phyloP scores from a whole-genome alignment of 2,329 filamentous ascomycete genomes.

The Teratosphaeria zuluensis region DNA sequence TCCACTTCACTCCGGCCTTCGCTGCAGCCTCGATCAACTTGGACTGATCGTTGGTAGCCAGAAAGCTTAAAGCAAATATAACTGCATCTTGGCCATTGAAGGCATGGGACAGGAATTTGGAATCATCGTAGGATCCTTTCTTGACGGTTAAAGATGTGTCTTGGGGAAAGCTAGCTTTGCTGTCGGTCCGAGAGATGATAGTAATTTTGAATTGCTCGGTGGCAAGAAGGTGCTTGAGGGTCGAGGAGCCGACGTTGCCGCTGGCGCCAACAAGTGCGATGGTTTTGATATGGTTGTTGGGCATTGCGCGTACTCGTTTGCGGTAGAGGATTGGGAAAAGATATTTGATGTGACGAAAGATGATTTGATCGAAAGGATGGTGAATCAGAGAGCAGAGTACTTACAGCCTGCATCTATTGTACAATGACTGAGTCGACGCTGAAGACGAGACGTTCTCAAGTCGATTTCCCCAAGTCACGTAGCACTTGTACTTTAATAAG shows the following conservation, averaged over 20 bases:
- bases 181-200: constrained; percentile 30
- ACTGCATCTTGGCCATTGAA: constrained; percentile 22
- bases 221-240: constrained; percentile 23
- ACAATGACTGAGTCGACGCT: no score
- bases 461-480: no score
- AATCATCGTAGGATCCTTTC: constrained; percentile 18
- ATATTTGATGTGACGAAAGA: neutral
- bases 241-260: constrained; percentile 25
- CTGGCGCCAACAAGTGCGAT: constrained; percentile 33
- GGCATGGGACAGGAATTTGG: constrained; percentile 10
- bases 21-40: constrained; percentile 27
- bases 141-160: constrained; percentile 19
- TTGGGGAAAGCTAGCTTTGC: constrained; percentile 28
- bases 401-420: no score
- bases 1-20: constrained; percentile 24
- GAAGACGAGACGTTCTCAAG: no score
- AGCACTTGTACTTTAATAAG: no score
- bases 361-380: no score
- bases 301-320: no score
- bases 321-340: no score
- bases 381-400: no score
- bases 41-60: constrained; percentile 16
- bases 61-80: constrained; percentile 23
- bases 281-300: constrained; percentile 23
- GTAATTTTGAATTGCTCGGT: constrained; percentile 24